Percentiles rank a stretch among this genome's conserved stretches.
These are phyloP conservation scores for Diplodia intermedia DNA, from an alignment of 2,329 filamentous ascomycete species.

Conservation along the genomic window DNA sequence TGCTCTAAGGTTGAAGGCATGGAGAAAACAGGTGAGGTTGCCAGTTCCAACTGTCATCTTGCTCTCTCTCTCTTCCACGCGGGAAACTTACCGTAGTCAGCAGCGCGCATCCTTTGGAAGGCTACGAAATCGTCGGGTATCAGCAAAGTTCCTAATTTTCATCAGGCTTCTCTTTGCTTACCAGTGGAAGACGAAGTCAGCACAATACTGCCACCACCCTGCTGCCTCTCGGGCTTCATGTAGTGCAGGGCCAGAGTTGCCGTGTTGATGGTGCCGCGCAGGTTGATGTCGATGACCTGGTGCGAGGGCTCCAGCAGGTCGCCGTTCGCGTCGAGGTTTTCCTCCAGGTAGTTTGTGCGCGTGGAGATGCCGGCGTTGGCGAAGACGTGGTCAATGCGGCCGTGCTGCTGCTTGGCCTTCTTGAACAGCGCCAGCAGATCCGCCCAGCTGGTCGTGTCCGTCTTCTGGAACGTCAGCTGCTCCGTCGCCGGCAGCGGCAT, in stretches of 20 bases:
- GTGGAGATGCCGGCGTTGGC: slow-evolving; percentile 45
- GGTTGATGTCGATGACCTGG: slow-evolving; percentile 54
- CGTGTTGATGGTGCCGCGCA: slow-evolving; percentile 60
- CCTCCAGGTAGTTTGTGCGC: slow-evolving; percentile 38
- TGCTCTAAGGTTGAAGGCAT: too few relatives aligned
- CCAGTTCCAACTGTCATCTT: too few relatives aligned
- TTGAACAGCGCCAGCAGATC: slow-evolving; percentile 61
- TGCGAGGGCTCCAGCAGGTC: slow-evolving; percentile 41
- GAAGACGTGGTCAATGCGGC: slow-evolving; percentile 50
- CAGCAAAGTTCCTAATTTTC: too few relatives aligned
- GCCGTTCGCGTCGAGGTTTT: slow-evolving; percentile 42
- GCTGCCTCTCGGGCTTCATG: slow-evolving; percentile 52
- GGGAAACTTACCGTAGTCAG: slow-evolving; percentile 39
- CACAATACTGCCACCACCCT: slow-evolving; percentile 42
- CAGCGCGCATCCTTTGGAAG: slow-evolving; percentile 38
- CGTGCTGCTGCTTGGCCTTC: slow-evolving; percentile 52
- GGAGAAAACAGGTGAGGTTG: too few relatives aligned
- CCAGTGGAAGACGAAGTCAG: slow-evolving; percentile 42
- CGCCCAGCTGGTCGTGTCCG: slow-evolving; percentile 54
- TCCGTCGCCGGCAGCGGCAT: slow-evolving; percentile 39
- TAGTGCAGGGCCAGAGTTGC: slow-evolving; percentile 58
- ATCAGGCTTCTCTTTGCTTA: slow-evolving; percentile 9
- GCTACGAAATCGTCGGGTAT: slow-evolving; percentile 14
- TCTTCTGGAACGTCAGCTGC: slow-evolving; percentile 37
- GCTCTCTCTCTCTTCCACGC: too few relatives aligned